Percentiles rank a stretch among this genome's conserved stretches.
Evolutionary conservation across 2,329 filamentous ascomycete genomes (phyloP).

Genomic region (Aspergillus oerlinghausenensis): DNA sequence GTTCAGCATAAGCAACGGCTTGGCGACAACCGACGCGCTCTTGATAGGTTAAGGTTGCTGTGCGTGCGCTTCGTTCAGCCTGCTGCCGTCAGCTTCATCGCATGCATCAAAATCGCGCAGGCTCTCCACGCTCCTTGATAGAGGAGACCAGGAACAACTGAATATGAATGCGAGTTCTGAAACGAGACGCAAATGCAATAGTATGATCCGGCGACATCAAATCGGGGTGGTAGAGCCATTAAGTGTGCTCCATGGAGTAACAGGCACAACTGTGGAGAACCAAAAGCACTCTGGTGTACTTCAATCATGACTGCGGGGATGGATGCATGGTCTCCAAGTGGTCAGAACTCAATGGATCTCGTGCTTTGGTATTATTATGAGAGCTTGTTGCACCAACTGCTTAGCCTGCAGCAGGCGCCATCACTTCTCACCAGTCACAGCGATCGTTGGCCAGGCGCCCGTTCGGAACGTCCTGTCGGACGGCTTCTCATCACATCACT

Average conservation of each 20-base stretch:
- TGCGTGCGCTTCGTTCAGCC: neutral
- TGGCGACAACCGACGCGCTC: neutral
- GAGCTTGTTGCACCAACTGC: constrained; percentile 7
- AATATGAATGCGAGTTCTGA: neutral
- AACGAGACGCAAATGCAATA: neutral
- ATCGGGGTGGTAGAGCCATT: constrained; percentile 5
- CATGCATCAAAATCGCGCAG: constrained; percentile 2
- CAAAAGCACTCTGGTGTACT: neutral
- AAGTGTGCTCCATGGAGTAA: constrained; percentile 6
- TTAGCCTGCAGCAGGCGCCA: constrained; percentile 11
- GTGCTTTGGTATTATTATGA: neutral
- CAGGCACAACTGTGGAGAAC: constrained; percentile 5
- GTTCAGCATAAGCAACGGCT: neutral
- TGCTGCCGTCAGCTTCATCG: neutral
- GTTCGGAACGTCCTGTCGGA: constrained; percentile 14
- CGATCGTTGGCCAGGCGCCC: constrained; percentile 12
- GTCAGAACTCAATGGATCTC: constrained; percentile 5
- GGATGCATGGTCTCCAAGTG: constrained; percentile 7
- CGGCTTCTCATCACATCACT: constrained; percentile 18
- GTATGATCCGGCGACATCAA: neutral
- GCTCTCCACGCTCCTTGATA: neutral
- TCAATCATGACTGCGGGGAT: constrained; percentile 7
- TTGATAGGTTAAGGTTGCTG: neutral
- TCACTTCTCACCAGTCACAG: constrained; percentile 9
- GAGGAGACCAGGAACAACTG: constrained; percentile 1